Evolutionary conservation across 805 yeast species (phyloP).

Genomic region (Candida schatavii): DNA sequence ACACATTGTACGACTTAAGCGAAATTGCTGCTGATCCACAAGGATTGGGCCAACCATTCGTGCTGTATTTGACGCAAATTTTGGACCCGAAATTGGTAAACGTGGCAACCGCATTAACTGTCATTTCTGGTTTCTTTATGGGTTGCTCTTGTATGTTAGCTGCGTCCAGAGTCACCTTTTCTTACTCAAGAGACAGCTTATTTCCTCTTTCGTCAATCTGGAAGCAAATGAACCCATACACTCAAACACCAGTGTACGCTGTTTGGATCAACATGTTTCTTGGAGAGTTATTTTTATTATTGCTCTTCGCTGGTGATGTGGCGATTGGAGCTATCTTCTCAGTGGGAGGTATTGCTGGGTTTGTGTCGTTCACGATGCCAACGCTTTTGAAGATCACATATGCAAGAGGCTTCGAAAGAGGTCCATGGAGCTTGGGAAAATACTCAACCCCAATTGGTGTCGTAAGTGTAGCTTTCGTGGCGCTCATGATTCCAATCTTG

Average conservation of each 20-base stretch:
- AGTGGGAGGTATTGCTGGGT: slow-evolving; percentile 68
- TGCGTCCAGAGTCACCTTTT: slow-evolving; percentile 63
- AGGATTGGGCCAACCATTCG: slow-evolving; percentile 59
- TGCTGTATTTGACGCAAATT: slow-evolving; percentile 50
- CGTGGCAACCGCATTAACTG: slow-evolving; percentile 36
- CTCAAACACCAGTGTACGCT: slow-evolving; percentile 65
- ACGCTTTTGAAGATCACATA: slow-evolving; percentile 56
- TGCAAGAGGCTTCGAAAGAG: slow-evolving; percentile 54
- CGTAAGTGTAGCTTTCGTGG: slow-evolving; percentile 48
- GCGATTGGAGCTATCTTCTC: slow-evolving; percentile 72
- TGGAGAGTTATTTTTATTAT: slow-evolving; percentile 53
- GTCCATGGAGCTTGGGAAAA: slow-evolving; percentile 66
- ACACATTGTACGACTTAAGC: slow-evolving; percentile 52
- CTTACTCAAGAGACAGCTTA: slow-evolving; percentile 67
- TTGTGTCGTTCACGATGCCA: slow-evolving; percentile 66
- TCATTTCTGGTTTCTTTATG: slow-evolving; percentile 40
- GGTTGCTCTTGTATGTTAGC: slow-evolving; percentile 53
- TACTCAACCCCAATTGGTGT: slow-evolving; percentile 48
- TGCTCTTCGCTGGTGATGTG: slow-evolving; percentile 61
- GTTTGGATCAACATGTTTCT: slow-evolving; percentile 56
- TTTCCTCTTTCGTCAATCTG: slow-evolving; percentile 55
- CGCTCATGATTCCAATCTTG: slow-evolving; percentile 57
- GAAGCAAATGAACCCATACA: slow-evolving; percentile 47
- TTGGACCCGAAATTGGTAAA: slow-evolving; percentile 36
- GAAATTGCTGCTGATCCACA: slow-evolving; percentile 45